Evolutionary conservation across 2,329 filamentous ascomycete species (phyloP), one percentile per base, ranked within the genome.

Genomic region (Graphilbum ipis-grandicollis): DNA sequence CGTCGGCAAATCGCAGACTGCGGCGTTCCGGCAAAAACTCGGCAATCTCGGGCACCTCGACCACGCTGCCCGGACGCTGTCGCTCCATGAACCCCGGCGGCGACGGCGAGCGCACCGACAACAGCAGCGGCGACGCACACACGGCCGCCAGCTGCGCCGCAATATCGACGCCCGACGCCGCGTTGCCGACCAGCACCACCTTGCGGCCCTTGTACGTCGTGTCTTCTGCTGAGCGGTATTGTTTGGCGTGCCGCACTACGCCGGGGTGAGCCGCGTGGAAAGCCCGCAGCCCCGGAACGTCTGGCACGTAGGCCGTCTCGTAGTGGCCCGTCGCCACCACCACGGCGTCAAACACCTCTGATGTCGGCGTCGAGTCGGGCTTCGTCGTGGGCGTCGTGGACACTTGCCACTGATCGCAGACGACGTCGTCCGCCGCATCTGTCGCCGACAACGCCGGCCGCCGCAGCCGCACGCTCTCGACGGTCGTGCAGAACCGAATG

Each of bases 121-220:
- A 54, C n/a, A 88, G 56, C 2, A 90, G 56, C 10, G 73, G 75
- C 2, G 57, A 56, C 43, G 60, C 56, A 50, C 72, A 75, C 26
- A 74, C 63, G 6, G 59, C 50, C 35, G 66, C 69, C 46, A 94
- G 79, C 52, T 94, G 88, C 2, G 65, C 58, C 14, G 78, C 77
- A 47, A 96, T 83, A 49, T 96, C 88, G 14, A 84, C 58, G 0
- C 84, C 88, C 0, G 83, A 93, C 0, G 85, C 79, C 1, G 79
- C 79, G 48, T 83, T 90, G 9, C 88, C 88, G 0, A 94, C 74
- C 0, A 94, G 67, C 5, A 94, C 55, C 10, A 90, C 80, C 54
- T 82, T 92, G 52, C 80, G 79, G 37, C 60, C 65, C 1, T 52
- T 50, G 48, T 77, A 93, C 0, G 59, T 49, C 17, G 71, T 93